Evolutionary conservation across 2,329 filamentous ascomycete species (phyloP).

Genomic region (Alternaria panax): DNA sequence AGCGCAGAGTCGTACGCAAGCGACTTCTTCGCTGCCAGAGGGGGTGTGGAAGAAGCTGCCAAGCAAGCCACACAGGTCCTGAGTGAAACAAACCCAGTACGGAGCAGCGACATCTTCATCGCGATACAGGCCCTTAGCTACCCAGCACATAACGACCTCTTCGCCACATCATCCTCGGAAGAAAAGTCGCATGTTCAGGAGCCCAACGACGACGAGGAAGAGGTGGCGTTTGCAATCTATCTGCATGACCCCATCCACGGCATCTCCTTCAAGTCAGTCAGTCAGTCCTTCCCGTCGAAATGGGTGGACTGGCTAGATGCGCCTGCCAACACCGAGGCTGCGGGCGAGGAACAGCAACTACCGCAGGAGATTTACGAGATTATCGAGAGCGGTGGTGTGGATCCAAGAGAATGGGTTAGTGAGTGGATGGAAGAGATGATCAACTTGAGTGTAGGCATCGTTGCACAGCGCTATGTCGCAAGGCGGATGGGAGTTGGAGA

Average conservation of each 20-base stretch:
- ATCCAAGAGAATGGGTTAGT: slow-evolving; percentile 94
- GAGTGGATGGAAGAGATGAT: slow-evolving; percentile 96
- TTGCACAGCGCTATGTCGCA: slow-evolving; percentile 95
- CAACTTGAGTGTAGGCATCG: slow-evolving; percentile 77
- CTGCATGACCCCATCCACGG: slow-evolving; percentile 89
- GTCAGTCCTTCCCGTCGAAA: slow-evolving; percentile 80
- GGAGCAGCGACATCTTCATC: slow-evolving; percentile 93
- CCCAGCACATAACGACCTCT: slow-evolving; percentile 70
- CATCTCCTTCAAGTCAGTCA: slow-evolving; percentile 83
- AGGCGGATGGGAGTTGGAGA: slow-evolving; percentile 95
- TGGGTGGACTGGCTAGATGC: slow-evolving; percentile 94
- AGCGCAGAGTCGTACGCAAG: slow-evolving; percentile 85
- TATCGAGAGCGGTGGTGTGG: slow-evolving; percentile 75
- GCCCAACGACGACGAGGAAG: slow-evolving; percentile 67
- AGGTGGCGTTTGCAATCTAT: slow-evolving; percentile 78
- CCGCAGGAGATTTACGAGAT: slow-evolving; percentile 90
- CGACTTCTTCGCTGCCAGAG: slow-evolving; percentile 81
- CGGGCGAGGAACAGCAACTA: slow-evolving; percentile 61
- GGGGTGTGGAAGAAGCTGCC: slow-evolving; percentile 81
- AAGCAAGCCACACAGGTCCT: slow-evolving; percentile 79
- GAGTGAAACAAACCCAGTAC: slow-evolving; percentile 85
- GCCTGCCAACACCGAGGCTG: slow-evolving; percentile 38
- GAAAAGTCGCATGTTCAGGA: slow-evolving; percentile 62
- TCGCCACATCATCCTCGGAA: slow-evolving; percentile 63
- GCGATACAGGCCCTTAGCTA: slow-evolving; percentile 87